Percentiles rank a stretch among this genome's conserved stretches.
Evolutionary conservation across 305 asterid genomes (phyloP).

Genomic region (Solanum hybrid): DNA sequence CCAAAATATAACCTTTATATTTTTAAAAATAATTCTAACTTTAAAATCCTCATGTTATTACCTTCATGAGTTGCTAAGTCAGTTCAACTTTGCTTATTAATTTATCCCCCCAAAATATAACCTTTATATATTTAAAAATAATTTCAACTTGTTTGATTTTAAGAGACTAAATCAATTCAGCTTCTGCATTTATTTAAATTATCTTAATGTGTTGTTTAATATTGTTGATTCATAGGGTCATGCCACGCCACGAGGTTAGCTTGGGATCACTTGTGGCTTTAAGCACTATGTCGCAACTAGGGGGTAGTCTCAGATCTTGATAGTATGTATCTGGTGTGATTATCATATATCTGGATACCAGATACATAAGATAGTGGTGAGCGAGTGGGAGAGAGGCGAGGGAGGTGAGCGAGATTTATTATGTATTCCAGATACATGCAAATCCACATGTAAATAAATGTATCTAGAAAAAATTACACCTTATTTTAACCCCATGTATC

Average conservation of each 20-base stretch:
- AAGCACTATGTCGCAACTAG: neutral
- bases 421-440: neutral
- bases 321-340: neutral
- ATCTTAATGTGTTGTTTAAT: neutral
- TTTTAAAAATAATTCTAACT: no score
- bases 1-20: neutral
- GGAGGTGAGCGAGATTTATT: neutral
- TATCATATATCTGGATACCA: no score
- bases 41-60: neutral
- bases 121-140: no score
- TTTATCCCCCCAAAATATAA: neutral
- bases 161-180: neutral
- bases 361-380: neutral
- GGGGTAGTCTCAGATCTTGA: neutral
- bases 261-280: neutral
- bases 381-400: neutral
- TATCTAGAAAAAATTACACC: neutral
- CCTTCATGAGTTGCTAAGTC: neutral
- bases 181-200: neutral
- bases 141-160: no score
- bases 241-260: neutral
- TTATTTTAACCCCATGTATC: neutral
- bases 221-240: neutral
- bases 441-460: neutral
- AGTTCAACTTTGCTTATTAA: neutral